Base-by-base conservation (phyloP, 2,329 filamentous ascomycete species). In the Didymella sp. region DNA sequence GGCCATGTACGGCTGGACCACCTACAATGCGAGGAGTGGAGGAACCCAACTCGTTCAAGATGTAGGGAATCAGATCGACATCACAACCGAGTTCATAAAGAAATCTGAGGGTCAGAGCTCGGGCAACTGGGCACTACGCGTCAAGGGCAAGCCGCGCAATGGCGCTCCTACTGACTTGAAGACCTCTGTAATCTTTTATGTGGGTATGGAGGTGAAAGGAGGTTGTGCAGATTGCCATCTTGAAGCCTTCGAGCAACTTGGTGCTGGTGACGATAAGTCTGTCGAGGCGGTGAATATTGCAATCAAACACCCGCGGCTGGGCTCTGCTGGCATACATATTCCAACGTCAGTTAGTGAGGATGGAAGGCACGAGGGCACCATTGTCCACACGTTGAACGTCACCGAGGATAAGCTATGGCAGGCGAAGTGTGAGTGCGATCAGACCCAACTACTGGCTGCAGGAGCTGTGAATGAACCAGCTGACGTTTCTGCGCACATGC, bases 1-100 rank as follows among this genome's bases (percentile, higher is more conserved):
- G 85, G 88, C 86, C 40, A 93, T 93, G 45, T 98, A 98, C 75
- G 94, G 94, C 59, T 99, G 95, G 94, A 92, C 96, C 67, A 90
- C 95, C 73, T 99, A 96, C 77, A 93, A 98, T 78, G 87, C 91
- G 28, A 84, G 94, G 55, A 88, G 82, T 50, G 95, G 94, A 58
- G 95, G 94, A 45, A 82, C 89, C 17, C 91, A 98, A 77, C 89
- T 89, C 1, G 93, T 98, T 54, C 90, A 94, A 70, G 95, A 98
- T 73, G 86, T 87, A 48, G 88, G 85, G 40, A 98, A 97, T 77
- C 85, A 85, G 50, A 84, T 98, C 60, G 92, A 97, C 77, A 84
- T 98, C 60, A 95, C 90, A 8, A 96, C 94, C 24, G 89, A 90
- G 38, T 96, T 97, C 76, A 86, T 96, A 71, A 98, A 98, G 79